Base-by-base conservation (phyloP, 2,329 filamentous ascomycete genomes). In the Xylariomycetidae sp. region DNA sequence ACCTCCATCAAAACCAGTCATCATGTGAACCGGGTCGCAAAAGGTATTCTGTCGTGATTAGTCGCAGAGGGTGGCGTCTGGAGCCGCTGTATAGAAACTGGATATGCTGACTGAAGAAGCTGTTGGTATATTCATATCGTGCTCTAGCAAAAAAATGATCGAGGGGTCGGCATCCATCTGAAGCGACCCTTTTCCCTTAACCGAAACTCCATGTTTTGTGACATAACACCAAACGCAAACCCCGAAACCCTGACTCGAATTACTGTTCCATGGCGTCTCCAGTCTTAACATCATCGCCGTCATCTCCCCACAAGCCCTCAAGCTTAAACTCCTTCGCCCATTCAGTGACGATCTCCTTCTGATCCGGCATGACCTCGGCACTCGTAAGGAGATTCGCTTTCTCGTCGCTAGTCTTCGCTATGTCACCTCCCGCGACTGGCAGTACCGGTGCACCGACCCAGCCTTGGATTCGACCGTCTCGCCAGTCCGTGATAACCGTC, bases 321-420 rank as follows among this genome's bases (percentile, higher is more conserved):
- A 98, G 72, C 67, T 90, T 89, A 64, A 98, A 97, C 62, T 97
- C 90, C 51, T 86, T 80, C 6, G 89, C 86, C 88, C 90, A 94
- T 58, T 94, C 82, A 9, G 83, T 85, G 50, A 57, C 54, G 13
- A 88, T 80, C 59, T 82, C 69, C 56, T 83, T 85, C 51, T 85
- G 80, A 31, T 77, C 76, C 33, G 58, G 59, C 31, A 65, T 49
- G 11, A 29, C 16, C 4, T 36, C 15, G 3, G 38, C 27, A 3
- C 13, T 32, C 4, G 30, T 25, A n/a, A n/a, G n/a, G n/a, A n/a
- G n/a, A n/a, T n/a, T n/a, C n/a, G n/a, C n/a, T n/a, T n/a, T n/a
- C n/a, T n/a, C n/a, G 2, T 25, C 40, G 11, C 12, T 33, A 18
- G 15, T 34, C 29, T 41, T 25, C 2, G 19, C 27, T 3, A 40